These are phyloP conservation scores for Pyropia yezoensis DNA, from an alignment of 23 red algal species.

Conservation along the genomic window DNA sequence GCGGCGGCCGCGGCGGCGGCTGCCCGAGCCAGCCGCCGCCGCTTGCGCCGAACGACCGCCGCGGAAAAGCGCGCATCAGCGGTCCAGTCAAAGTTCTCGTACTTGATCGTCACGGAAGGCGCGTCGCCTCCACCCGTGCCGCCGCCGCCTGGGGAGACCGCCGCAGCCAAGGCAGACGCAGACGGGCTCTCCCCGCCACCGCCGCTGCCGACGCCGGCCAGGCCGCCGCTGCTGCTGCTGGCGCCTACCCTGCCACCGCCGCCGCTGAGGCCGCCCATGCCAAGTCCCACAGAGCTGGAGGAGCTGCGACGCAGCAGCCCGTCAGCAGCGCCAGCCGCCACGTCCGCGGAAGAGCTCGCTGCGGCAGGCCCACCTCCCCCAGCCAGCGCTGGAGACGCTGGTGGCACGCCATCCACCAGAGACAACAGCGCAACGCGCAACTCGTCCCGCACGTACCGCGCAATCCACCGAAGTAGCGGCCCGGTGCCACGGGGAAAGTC, in stretches of 20 bases:
- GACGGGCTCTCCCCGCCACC: too few relatives aligned
- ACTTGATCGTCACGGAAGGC: conserved; percentile 30
- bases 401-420: conserved; percentile 15
- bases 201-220: too few relatives aligned
- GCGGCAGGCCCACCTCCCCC: too few relatives aligned
- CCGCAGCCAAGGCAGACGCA: not conserved
- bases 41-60: conserved; percentile 83
- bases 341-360: too few relatives aligned
- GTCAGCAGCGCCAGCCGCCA: too few relatives aligned
- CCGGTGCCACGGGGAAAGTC: conserved; percentile 62
- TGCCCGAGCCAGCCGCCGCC: conserved; percentile 65
- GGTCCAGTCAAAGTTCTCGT: conserved; percentile 92
- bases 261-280: too few relatives aligned
- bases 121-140: not conserved
- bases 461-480: conserved; percentile 68
- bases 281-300: too few relatives aligned
- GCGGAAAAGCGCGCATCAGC: conserved; percentile 84
- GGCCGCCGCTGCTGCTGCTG: too few relatives aligned
- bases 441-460: conserved; percentile 54
- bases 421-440: conserved; percentile 28
- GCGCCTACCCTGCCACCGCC: too few relatives aligned
- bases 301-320: too few relatives aligned
- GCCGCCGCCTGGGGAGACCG: too few relatives aligned
- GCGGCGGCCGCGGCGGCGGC: conserved; percentile 2
- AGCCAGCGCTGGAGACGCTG: too few relatives aligned